Evolutionary conservation across 1,284 basidiomycete species (phyloP), one percentile per base, ranked within the genome.

Genomic region (Marasmius oreades): DNA sequence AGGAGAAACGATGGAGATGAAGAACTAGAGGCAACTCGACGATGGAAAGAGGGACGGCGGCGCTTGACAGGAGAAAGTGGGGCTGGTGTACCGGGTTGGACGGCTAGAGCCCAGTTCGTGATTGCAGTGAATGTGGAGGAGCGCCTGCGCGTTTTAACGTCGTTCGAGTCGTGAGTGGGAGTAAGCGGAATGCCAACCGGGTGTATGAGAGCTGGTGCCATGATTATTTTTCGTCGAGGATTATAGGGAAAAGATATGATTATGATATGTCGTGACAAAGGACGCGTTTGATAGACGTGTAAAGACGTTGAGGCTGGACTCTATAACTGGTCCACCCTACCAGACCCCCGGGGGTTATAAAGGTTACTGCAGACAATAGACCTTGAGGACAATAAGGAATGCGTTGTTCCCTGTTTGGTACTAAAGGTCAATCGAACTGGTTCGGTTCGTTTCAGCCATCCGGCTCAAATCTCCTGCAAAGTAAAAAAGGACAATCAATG

Each of bases 51-150:
- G 23, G 34, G n/a, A 36, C 59, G 55, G 18, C 59, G 55, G 37
- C 43, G 26, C 28, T 26, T 11, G 16, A 23, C 42, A 28, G 77
- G 80, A 55, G 78, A 75, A 26, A 69, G 66, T 0, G 84, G 79
- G 0, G 78, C 73, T 10, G 86, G 86, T 16, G 86, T 84, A 14
- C 86, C 87, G 4, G 87, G 87, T 53, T 84, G 81, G 53, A 89
- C 83, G 60, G 73, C 75, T 20, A 81, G 70, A 10, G 79, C 80
- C 86, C 86, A 88, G 45, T 77, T 63, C 26, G 77, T 63, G 42
- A 88, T 84, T 33, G 61, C 60, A 20, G 69, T 66, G 66, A 67
- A 70, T 28, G 73, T 70, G 59, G 64, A 70, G 26, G 74, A 77
- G 57, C 68, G 71, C 33, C 58, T 51, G 28, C 55, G 51, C 28